Evolutionary conservation across 805 yeast genomes (phyloP), one percentile per base, ranked within the genome.

Genomic region (Sugiyamaella boreocaroliniensis): DNA sequence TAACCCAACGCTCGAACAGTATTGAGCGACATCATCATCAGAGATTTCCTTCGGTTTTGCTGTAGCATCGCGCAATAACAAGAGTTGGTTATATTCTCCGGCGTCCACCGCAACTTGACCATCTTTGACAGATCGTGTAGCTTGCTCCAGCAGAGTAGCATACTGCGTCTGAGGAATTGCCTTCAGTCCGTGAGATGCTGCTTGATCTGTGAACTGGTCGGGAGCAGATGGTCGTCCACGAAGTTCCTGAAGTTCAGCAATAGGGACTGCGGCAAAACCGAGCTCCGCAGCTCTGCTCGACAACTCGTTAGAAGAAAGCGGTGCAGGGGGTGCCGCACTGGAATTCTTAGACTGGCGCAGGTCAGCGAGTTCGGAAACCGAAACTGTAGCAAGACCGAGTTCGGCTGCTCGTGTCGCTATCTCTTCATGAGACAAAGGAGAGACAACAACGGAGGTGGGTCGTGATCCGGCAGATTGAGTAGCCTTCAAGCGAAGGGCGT

Each of bases 151-250:
- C 20, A 82, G 7, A 82, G 83, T 63, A 78, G 75, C 0, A 89
- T 83, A 52, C 81, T 71, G 54, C 66, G 58, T 20, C 71, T 73
- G 74, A 1, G 92, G 86, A 42, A 86, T 72, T 48, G 80, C 73
- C 58, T 84, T 61, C 47, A 77, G 60, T 10, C 53, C 53, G 18
- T 4, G n/a, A 34, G 43, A 12, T 48, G 68, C 72, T 4, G 84
- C 85, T 6, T 67, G 67, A 0, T 58, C 63, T 7, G 64, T 60
- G 11, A 83, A 53, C 20, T 66, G 63, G 45, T 56, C 64, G 10
- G 34, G 40, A 48, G 46, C 16, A 14, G 19, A 18, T 10, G 14
- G 40, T 18, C 48, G 50, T 19, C 32, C 22, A 14, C 40, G 45
- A 47, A 48, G 40, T 22, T 40, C 12, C 46, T 49, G 46, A 41